Percentiles rank a stretch among this genome's conserved stretches.
Conservation (phyloP, 148 eudicot species). For the Rhododendron williamsianum region DNA sequence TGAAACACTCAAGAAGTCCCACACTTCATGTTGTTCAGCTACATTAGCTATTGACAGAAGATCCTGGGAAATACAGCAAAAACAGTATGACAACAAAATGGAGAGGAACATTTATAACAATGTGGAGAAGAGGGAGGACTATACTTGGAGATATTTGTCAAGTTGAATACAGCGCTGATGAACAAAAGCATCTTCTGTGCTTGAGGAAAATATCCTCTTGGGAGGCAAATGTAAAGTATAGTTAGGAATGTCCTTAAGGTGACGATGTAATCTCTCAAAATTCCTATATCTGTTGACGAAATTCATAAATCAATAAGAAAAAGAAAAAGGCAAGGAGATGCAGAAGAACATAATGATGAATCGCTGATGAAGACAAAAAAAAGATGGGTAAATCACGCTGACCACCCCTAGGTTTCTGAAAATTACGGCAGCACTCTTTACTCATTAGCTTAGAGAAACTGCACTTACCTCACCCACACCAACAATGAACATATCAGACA, state of each 20-base stretch:
- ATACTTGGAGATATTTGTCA: constrained; percentile 89
- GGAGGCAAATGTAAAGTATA: constrained; percentile 94
- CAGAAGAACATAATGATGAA: neutral
- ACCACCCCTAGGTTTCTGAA: neutral
- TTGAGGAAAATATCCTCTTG: constrained; percentile 96
- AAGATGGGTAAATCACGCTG: neutral
- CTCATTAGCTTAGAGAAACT: neutral
- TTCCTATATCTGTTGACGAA: constrained; percentile 68
- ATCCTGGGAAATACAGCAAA: constrained; percentile 48
- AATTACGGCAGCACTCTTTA: neutral
- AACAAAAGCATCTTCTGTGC: constrained; percentile 97
- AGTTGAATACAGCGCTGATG: constrained; percentile 98
- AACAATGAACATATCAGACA: neutral
- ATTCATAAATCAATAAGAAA: neutral
- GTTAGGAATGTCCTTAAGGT: constrained; percentile 92
- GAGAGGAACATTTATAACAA: neutral
- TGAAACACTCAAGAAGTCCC: constrained; percentile 90
- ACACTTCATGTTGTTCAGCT: constrained; percentile 98
- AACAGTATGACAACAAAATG: constrained; percentile 3
- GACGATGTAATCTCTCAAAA: constrained; percentile 91
- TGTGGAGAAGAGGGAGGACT: constrained; percentile 8
- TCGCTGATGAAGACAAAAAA: neutral
- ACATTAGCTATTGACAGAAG: constrained; percentile 95
- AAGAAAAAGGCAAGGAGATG: neutral
- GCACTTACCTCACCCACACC: neutral